phyloP scores from a whole-genome alignment of 1,139 yeast species.

The Suhomyces bribrorum region DNA sequence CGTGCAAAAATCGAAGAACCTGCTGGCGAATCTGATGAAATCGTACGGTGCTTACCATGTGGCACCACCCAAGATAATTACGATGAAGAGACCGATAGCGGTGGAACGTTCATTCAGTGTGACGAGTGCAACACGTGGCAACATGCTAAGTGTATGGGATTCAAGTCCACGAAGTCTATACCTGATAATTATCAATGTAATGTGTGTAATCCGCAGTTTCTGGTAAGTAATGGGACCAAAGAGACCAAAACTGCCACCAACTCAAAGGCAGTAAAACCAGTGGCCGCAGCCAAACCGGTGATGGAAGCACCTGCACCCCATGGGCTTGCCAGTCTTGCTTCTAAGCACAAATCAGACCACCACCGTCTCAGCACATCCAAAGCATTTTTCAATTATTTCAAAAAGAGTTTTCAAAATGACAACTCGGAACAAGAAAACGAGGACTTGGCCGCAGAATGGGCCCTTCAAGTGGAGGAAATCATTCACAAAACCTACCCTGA shows the following conservation, averaged over 20 bases:
- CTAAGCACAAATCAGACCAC: slow-evolving; percentile 28
- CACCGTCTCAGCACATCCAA: slow-evolving; percentile 39
- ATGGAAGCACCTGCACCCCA: background rate
- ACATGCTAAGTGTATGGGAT: slow-evolving; percentile 74
- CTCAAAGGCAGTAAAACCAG: slow-evolving; percentile 1
- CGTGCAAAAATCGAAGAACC: too few species aligned
- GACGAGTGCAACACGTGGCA: slow-evolving; percentile 84
- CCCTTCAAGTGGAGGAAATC: slow-evolving; percentile 44
- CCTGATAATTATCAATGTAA: slow-evolving; percentile 39
- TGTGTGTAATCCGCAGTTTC: slow-evolving; percentile 23
- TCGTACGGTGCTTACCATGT: slow-evolving; percentile 64
- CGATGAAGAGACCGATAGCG: slow-evolving; percentile 58
- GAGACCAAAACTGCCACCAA: slow-evolving; percentile 1
- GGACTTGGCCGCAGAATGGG: slow-evolving; percentile 37
- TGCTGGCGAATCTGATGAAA: slow-evolving; percentile 33
- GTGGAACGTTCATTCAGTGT: slow-evolving; percentile 76
- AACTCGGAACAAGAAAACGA: slow-evolving; percentile 31
- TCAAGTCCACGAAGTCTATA: slow-evolving; percentile 25
- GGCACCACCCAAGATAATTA: slow-evolving; percentile 65
- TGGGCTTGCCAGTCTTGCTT: slow-evolving; percentile 16
- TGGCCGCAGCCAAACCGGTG: background rate
- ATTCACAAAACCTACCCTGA: slow-evolving; percentile 28
- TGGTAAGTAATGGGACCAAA: slow-evolving; percentile 1
- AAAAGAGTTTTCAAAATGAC: slow-evolving; percentile 45
- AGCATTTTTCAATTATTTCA: slow-evolving; percentile 41